These are phyloP conservation scores for Trametes coccinea DNA, from an alignment of 768 basidiomycete genomes.

Conservation along the genomic window DNA sequence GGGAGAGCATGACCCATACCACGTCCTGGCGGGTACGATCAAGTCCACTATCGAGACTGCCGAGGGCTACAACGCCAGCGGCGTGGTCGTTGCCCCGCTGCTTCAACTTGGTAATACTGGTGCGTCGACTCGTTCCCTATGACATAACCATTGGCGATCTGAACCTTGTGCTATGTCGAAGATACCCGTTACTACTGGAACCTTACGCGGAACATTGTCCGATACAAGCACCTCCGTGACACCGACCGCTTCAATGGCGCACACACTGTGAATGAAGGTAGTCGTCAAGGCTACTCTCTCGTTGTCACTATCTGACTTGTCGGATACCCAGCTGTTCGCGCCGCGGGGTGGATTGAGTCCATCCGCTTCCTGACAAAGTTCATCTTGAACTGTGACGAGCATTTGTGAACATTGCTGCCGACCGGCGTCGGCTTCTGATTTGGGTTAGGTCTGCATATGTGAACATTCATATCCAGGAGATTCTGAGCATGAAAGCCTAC, in stretches of 20 bases:
- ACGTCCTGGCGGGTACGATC: conserved; percentile 38
- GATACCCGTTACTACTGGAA: conserved; percentile 51
- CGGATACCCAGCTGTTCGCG: conserved; percentile 43
- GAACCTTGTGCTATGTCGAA: conserved; percentile 9
- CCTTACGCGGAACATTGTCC: conserved; percentile 60
- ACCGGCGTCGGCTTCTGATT: too few relatives aligned
- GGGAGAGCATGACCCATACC: conserved; percentile 31
- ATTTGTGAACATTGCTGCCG: neutral
- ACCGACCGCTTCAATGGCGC: conserved; percentile 33
- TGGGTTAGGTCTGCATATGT: too few relatives aligned
- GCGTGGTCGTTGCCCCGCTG: conserved; percentile 23
- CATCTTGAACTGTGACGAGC: conserved; percentile 69
- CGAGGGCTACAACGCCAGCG: conserved; percentile 20
- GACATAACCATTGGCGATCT: neutral
- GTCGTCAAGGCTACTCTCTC: conserved; percentile 25
- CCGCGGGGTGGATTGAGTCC: conserved; percentile 57
- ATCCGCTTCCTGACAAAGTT: conserved; percentile 66
- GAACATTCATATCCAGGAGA: too few relatives aligned
- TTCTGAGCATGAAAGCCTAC: too few relatives aligned
- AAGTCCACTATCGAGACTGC: conserved; percentile 20
- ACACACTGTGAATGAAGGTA: conserved; percentile 79
- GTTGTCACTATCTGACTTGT: neutral
- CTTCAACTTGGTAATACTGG: conserved; percentile 28
- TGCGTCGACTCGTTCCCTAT: conserved; percentile 2
- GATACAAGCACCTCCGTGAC: conserved; percentile 46